Percentiles rank a stretch among this genome's conserved stretches.
Evolutionary conservation across 2,329 filamentous ascomycete species (phyloP).

Genomic region (Coleophoma crateriformis): DNA sequence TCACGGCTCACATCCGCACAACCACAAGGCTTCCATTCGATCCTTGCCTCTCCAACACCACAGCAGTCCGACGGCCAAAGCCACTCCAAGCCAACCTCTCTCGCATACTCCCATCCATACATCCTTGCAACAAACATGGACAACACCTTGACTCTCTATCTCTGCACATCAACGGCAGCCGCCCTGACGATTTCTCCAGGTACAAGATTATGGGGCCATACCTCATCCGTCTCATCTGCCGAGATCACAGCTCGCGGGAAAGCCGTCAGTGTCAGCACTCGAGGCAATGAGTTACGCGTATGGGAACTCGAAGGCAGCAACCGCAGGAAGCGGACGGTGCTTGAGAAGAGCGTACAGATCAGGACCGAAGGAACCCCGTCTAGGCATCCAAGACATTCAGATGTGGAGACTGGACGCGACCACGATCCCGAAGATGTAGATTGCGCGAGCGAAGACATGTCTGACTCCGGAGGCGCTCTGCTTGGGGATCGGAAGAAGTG

Average conservation of each 20-base stretch:
- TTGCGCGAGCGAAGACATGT: too few species aligned
- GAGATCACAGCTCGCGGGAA: constrained; percentile 65
- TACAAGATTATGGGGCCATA: constrained; percentile 65
- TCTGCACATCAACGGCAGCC: constrained; percentile 55
- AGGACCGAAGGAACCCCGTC: constrained; percentile 30
- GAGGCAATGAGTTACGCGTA: constrained; percentile 54
- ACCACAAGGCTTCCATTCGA: constrained; percentile 36
- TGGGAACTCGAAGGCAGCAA: constrained; percentile 58
- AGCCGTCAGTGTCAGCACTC: constrained; percentile 60
- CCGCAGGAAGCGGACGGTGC: constrained; percentile 32
- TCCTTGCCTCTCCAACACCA: constrained; percentile 20
- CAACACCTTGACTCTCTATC: constrained; percentile 66
- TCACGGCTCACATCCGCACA: constrained; percentile 46
- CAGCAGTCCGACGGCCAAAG: constrained; percentile 35
- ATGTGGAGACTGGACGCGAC: constrained; percentile 1
- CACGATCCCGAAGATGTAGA: too few species aligned
- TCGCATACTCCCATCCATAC: constrained; percentile 57
- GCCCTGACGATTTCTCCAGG: constrained; percentile 53
- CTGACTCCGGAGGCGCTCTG: too few species aligned
- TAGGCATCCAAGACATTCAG: constrained; percentile 1
- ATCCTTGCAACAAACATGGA: constrained; percentile 64
- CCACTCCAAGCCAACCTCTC: constrained; percentile 15
- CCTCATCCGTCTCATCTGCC: constrained; percentile 61
- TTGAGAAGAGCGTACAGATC: constrained; percentile 47
- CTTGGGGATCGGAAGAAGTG: constrained; percentile 35